phyloP scores from a whole-genome alignment of 805 yeast species.

The Cyberlindnera galapagoensis region DNA sequence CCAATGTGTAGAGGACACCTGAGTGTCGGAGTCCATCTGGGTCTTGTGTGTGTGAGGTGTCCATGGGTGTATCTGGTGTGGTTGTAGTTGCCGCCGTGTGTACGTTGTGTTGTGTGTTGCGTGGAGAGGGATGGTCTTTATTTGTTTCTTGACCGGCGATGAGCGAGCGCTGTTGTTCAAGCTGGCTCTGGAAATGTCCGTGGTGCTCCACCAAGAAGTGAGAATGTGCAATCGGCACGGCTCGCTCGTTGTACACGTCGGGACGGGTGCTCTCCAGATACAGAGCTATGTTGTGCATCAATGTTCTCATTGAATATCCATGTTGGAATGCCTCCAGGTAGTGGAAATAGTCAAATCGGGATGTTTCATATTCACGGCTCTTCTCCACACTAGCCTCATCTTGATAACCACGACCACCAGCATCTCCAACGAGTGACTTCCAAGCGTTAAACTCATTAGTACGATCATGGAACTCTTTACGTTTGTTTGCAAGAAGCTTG shows the following conservation, averaged over 20 bases:
- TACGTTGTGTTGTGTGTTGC: too few species aligned
- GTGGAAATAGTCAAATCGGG: constrained; percentile 40
- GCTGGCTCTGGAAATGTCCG: too few species aligned
- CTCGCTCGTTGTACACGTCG: too few species aligned
- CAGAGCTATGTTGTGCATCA: constrained; percentile 9
- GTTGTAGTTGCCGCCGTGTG: not conserved
- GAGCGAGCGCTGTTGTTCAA: too few species aligned
- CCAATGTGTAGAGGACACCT: constrained; percentile 11
- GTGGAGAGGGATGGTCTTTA: not conserved
- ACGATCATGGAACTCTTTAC: constrained; percentile 10
- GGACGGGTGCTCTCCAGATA: too few species aligned
- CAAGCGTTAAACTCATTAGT: constrained; percentile 7
- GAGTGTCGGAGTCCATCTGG: constrained; percentile 3
- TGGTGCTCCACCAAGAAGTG: too few species aligned
- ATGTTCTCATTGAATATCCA: constrained; percentile 18
- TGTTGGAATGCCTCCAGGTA: constrained; percentile 27
- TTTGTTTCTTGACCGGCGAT: not conserved
- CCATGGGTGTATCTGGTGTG: not conserved
- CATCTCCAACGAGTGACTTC: too few species aligned
- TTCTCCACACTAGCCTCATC: not conserved
- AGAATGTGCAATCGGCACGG: too few species aligned
- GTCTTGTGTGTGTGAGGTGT: not conserved
- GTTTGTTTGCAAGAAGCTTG: constrained; percentile 10
- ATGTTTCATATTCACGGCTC: constrained; percentile 32
- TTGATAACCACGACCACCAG: too few species aligned